These are phyloP conservation scores for Sporothrix variecibatus DNA, from an alignment of 2,329 filamentous ascomycete genomes.

Conservation along the genomic window DNA sequence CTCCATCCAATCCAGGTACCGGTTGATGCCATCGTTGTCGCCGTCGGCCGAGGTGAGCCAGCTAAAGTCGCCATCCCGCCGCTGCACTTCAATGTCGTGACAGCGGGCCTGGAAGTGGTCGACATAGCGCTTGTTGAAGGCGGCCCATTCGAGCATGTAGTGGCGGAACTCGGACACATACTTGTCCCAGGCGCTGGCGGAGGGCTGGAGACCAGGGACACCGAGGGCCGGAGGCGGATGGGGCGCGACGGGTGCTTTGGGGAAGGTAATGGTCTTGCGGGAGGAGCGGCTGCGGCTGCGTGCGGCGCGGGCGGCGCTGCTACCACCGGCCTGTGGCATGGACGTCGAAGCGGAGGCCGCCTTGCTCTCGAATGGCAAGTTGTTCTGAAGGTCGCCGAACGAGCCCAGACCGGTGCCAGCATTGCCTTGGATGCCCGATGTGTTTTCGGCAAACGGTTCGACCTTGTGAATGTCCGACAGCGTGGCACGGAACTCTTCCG, in stretches of 20 bases:
- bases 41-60: slow-evolving; percentile 50
- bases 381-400: slow-evolving; percentile 57
- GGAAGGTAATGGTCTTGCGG: slow-evolving; percentile 48
- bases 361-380: slow-evolving; percentile 58
- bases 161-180: slow-evolving; percentile 56
- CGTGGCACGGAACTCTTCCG: slow-evolving; percentile 55
- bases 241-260: slow-evolving; percentile 53
- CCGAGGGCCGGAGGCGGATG: slow-evolving; percentile 47
- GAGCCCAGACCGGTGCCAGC: slow-evolving; percentile 51
- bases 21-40: slow-evolving; percentile 49
- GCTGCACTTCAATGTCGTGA: slow-evolving; percentile 43
- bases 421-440: slow-evolving; percentile 30
- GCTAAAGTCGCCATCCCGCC: slow-evolving; percentile 45
- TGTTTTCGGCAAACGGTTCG: slow-evolving; percentile 54
- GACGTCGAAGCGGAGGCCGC: slow-evolving; percentile 36
- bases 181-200: slow-evolving; percentile 47
- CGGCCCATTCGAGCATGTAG: slow-evolving; percentile 56
- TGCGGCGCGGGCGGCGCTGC: background rate
- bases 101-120: slow-evolving; percentile 59
- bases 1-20: slow-evolving; percentile 62
- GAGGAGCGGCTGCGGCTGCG: slow-evolving; percentile 33
- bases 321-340: background rate
- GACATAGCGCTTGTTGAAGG: slow-evolving; percentile 55
- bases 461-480: slow-evolving; percentile 59
- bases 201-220: slow-evolving; percentile 49